Evolutionary conservation across 352 stramenopile genomes (phyloP), one percentile per base, ranked within the genome.

Genomic region (Thraustochytrium sp.): DNA sequence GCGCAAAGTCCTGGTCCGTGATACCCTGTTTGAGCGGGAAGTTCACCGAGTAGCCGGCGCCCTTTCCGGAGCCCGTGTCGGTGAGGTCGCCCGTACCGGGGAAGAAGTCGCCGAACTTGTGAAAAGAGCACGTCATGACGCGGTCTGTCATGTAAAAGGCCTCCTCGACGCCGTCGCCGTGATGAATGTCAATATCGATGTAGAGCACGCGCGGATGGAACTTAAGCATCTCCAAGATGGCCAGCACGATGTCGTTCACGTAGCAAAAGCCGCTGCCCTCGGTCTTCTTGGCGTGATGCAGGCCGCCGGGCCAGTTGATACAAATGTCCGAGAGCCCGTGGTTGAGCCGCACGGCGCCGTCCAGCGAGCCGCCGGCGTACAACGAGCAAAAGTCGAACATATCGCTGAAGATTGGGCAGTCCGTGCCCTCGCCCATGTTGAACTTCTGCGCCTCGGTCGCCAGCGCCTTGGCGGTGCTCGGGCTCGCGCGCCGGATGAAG

Each of bases 51-150:
- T 98, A 97, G 82, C 96, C 92, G 83, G 97, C 96, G 82, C 94
- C 94, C 31, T 91, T 86, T 11, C 89, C 93, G 85, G 97, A 91
- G 9, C 96, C 96, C 37, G 97, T 93, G 88, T 99, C 96, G 86
- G 95, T 92, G 46, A 89, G 86, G 72, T 97, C 93, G 23, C 96
- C 97, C 4, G 97, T 99, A 38, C 96, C 96, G 0, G 97, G 96
- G 88, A 99, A 99, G 88, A 98, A 99, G 76, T 99, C 95, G 0
- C 97, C 97, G 85, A 98, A 99, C 86, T 99, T 99, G 90, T 99
- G 97, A 85, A 99, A 98, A 38, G 92, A 98, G 36, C 98, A 92
- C 1, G 97, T 99, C 96, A 99, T 99, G 76, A 99, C 97, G n/a
- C 96, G 90, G 87, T 99, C 94, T 2, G 96, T 98, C 31, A 89